Conservation (phyloP, 164 flowering plant genomes). For the Paratinospora sagittata region DNA sequence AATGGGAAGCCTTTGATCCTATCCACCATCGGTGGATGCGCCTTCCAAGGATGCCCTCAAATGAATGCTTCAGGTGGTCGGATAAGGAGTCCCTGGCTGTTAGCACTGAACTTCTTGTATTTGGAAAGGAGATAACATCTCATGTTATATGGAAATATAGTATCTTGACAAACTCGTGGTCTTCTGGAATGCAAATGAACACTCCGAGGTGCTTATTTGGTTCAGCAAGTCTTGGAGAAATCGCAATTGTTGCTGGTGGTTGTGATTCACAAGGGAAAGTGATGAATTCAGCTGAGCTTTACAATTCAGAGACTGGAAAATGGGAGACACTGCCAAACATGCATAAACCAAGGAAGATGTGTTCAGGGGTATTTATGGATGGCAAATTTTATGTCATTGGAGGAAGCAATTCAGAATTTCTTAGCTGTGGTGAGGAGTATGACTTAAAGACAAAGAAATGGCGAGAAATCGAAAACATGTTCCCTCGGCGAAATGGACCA, state of each 20-base stretch:
- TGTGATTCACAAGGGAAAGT: constrained; percentile 58
- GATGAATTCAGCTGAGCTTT: constrained; percentile 71
- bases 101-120: constrained; percentile 92
- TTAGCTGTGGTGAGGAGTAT: constrained; percentile 81
- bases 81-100: constrained; percentile 95
- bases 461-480: constrained; percentile 78
- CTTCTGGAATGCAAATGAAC: constrained; percentile 68
- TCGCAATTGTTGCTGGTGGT: constrained; percentile 91
- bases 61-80: constrained; percentile 66
- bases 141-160: constrained; percentile 71
- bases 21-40: constrained; percentile 69
- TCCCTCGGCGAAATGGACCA: constrained; percentile 49
- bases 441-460: constrained; percentile 61
- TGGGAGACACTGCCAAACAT: constrained; percentile 67
- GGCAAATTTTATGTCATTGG: constrained; percentile 88
- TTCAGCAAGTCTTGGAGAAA: constrained; percentile 84
- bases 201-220: constrained; percentile 85
- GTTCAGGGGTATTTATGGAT: constrained; percentile 91
- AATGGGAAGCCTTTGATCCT: constrained; percentile 96
- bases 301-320: constrained; percentile 62
- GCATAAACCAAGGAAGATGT: constrained; percentile 83
- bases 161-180: constrained; percentile 73
- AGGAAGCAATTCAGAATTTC: constrained; percentile 45
- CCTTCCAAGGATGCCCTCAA: constrained; percentile 62
- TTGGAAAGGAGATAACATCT: constrained; percentile 61